phyloP scores from a whole-genome alignment of 148 eudicot species.

The Silene conica region DNA sequence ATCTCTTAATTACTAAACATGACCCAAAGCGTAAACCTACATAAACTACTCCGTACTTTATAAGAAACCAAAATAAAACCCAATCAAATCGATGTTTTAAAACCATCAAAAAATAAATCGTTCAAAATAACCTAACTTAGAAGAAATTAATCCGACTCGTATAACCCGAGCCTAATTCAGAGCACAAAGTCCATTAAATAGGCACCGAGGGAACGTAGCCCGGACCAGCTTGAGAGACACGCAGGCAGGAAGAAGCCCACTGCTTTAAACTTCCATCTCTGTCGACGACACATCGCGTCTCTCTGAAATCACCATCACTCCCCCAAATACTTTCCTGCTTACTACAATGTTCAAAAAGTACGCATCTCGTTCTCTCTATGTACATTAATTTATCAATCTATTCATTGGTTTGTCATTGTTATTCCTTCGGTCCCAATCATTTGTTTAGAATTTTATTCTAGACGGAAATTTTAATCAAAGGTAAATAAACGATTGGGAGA shows the following conservation, averaged over 20 bases:
- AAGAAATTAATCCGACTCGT: too few species aligned
- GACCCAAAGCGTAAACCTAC: too few species aligned
- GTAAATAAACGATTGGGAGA: background rate
- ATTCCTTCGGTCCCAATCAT: background rate
- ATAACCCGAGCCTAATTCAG: too few species aligned
- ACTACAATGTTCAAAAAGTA: conserved; percentile 1
- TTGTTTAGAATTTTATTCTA: background rate
- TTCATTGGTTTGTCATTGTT: background rate
- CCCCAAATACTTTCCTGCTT: background rate
- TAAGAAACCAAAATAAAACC: too few species aligned
- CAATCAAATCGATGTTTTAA: too few species aligned
- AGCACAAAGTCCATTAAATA: too few species aligned
- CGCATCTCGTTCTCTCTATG: background rate
- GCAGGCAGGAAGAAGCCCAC: background rate
- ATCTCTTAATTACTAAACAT: too few species aligned
- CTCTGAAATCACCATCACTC: background rate
- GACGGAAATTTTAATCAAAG: background rate
- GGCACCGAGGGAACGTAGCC: background rate
- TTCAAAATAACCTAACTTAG: too few species aligned
- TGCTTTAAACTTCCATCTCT: background rate
- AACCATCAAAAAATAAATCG: too few species aligned
- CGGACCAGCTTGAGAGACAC: background rate
- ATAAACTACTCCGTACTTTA: too few species aligned
- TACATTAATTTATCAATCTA: background rate
- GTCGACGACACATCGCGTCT: background rate